Base-by-base conservation (phyloP, 1,139 yeast species). In the Taphrina deformans region DNA sequence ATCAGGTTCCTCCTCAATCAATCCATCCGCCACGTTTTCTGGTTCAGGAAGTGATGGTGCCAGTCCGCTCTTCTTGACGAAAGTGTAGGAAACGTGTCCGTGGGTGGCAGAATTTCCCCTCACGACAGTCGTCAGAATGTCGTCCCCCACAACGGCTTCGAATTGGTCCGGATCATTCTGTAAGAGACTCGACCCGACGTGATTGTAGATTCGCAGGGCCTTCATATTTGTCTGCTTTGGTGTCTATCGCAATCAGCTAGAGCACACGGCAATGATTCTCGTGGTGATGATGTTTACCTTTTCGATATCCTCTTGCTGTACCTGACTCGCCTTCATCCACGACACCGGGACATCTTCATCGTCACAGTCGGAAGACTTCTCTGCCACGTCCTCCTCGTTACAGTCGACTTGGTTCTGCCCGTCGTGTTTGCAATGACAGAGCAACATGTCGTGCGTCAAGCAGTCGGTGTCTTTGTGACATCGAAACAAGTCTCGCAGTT, bases 361-460 rank as follows among this genome's bases (percentile, higher is more conserved):
- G 26, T 44, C 61, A 27, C 14, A 3, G 27, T 62, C 51, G 0
- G 63, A 70, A 14, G 66, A 69, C 1, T 69, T 72, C 0, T 44
- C 26, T n/a, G 31, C 51, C 26, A 29, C 14, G 2, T 67, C 69
- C 7, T 23, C 45, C 10, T 66, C 60, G 23, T 33, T 41, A 4
- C 24, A 60, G 12, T 44, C 64, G 26, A 65, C 65, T 23, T 62
- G 62, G 3, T 66, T 26, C 18, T 60, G 70, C 18, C 68, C 69
- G 9, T 66, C 67, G 18, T 67, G 67, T 7, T 66, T 65, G 41
- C 97, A 91, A 0, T 75, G 72, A 74, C 97, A 91, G n/a, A 80
- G 87, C 60, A 91, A 80, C 69, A 91, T 75, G 71, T 88, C 96
- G 76, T 93, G 97, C 0, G 98, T 93, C 70, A 88, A 87, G 68